phyloP scores from a whole-genome alignment of 108 stramenopile species.

The Aurantiochytrium sp. region DNA sequence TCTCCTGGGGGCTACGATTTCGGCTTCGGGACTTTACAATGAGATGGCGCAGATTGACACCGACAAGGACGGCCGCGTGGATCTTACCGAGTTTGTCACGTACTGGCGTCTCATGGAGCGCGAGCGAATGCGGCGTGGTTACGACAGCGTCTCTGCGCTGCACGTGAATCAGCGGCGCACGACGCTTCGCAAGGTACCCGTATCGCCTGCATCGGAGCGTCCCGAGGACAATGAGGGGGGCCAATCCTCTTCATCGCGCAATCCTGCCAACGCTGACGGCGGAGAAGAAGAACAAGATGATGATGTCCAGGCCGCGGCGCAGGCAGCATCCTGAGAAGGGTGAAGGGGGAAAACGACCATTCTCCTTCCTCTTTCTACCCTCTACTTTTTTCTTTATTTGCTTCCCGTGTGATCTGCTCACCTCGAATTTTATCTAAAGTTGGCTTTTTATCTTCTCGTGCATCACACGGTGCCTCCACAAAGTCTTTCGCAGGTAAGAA shows the following conservation, averaged over 20 bases:
- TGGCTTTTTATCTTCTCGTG: neutral
- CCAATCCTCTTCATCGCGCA: neutral
- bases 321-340: neutral
- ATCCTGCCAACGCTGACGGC: neutral
- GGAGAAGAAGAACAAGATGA: neutral
- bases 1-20: neutral
- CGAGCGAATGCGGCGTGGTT: neutral
- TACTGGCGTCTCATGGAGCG: conserved; percentile 15
- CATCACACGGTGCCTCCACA: neutral
- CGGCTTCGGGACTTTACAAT: neutral
- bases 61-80: neutral
- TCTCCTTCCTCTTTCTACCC: neutral
- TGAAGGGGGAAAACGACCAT: neutral
- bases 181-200: neutral
- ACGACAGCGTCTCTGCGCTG: neutral
- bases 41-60: neutral
- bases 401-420: neutral
- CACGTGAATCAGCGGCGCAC: neutral
- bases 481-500: neutral
- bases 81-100: neutral
- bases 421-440: neutral
- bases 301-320: neutral
- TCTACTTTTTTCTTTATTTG: neutral
- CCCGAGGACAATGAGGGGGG: too few relatives aligned
- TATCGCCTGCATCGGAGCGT: too few relatives aligned